Evolutionary conservation across 768 basidiomycete species (phyloP).

Genomic region (Hypsizygus marmoreus): DNA sequence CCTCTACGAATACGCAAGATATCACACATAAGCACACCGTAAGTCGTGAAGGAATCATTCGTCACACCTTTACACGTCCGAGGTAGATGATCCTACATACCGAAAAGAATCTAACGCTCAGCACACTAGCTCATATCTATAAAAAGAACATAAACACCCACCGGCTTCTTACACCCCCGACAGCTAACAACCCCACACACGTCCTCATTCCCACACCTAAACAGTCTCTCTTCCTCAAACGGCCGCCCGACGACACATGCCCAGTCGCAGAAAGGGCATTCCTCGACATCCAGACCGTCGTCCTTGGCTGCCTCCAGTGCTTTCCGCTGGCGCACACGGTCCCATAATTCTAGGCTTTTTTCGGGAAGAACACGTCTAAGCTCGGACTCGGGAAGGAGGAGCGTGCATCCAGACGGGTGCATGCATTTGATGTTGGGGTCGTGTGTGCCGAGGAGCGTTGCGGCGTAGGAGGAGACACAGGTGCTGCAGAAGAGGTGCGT

Average conservation of each 20-base stretch:
- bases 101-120: no score
- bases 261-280: conserved; percentile 91
- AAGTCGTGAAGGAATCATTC: background rate
- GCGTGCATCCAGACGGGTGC: conserved; percentile 74
- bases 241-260: conserved; percentile 71
- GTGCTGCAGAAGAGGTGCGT: conserved; percentile 82
- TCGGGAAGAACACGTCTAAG: conserved; percentile 65
- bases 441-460: conserved; percentile 65
- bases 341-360: conserved; percentile 70
- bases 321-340: conserved; percentile 73
- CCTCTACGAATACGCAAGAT: conserved; percentile 45
- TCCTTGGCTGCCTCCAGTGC: conserved; percentile 79
- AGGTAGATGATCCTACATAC: conserved; percentile 86
- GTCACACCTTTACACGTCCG: conserved; percentile 72
- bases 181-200: conserved; percentile 81
- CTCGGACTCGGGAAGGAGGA: conserved; percentile 68
- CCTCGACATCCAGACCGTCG: conserved; percentile 81
- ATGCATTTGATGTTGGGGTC: conserved; percentile 73
- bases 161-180: conserved; percentile 73
- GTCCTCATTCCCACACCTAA: conserved; percentile 54
- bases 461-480: conserved; percentile 72
- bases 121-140: background rate
- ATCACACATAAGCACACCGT: background rate
- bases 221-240: conserved; percentile 69
- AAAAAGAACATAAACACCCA: conserved; percentile 32